Base-by-base conservation (phyloP, 2,329 filamentous ascomycete genomes). In the Alternaria triticina region DNA sequence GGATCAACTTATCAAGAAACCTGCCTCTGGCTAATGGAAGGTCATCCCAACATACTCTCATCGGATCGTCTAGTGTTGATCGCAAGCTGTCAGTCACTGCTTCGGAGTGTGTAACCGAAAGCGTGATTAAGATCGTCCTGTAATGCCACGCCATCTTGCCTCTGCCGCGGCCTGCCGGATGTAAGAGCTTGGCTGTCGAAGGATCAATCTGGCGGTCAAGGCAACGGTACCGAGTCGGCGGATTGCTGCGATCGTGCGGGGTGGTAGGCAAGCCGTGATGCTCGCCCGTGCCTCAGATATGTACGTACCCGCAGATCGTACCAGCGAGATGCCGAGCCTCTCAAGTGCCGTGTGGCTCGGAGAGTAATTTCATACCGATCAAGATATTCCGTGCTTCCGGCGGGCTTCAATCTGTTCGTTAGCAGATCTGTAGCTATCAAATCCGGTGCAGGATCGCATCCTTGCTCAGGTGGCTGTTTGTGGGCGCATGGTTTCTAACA, bases 131-230 rank as follows among this genome's bases (percentile, higher is more conserved):
- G 13, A 40, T 52, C 49, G 28, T 33, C 49, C 12, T 23, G 5
- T 36, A 25, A 40, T 23, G 49, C 12, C 28, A 23, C 49, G 49
- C 30, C 49, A 52, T 52, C 49, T 23, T 40, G 3, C 7, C 13
- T 52, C 49, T 51, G 49, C 49, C n/a, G 47, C 15, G 28, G n/a
- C 47, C 27, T 51, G 47, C 27, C 22, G 17, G 12, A 11, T 23
- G 17, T 17, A 0, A 7, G 30, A 40, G 30, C 20, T 40, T 36
- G 30, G 9, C 45, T 27, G 12, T 47, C 40, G 20, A 33, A 30
- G 57, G 61, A 63, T 51, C 22, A 1, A 1, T 22, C 27, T 17
- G 51, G 45, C 62, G 57, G 62, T 56, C 50, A 62, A 60, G 11
- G 22, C 10, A 46, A 23, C 6, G 44, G 1, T 52, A 44, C 25